phyloP scores from a whole-genome alignment of 2,329 filamentous ascomycete species.

The Rhynchosporium agropyri region DNA sequence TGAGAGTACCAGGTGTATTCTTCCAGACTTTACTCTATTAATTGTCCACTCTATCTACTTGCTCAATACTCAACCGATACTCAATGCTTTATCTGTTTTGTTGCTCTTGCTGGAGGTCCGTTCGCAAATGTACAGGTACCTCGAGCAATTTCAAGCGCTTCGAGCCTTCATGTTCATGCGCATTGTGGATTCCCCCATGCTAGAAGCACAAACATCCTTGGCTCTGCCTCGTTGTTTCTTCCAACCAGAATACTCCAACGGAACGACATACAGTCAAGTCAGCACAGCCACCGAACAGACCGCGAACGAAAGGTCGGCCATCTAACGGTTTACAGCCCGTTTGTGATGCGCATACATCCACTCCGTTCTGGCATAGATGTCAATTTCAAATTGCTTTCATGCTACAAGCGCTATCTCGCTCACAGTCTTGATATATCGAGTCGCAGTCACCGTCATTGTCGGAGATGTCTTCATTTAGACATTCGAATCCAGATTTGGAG shows the following conservation, averaged over 20 bases:
- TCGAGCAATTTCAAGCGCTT: conserved; percentile 16
- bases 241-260: conserved; percentile 11
- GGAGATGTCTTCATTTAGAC: conserved; percentile 6
- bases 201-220: background rate
- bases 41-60: background rate
- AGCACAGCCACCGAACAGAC: conserved; percentile 12
- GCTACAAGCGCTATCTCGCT: conserved; percentile 2
- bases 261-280: conserved; percentile 11
- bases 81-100: conserved; percentile 3
- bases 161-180: conserved; percentile 1
- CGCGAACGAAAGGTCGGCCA: background rate
- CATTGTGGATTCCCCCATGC: conserved; percentile 10
- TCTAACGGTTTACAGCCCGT: conserved; percentile 1
- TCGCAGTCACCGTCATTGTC: conserved; percentile 1
- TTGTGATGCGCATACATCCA: conserved; percentile 13
- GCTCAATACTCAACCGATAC: background rate
- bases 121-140: conserved; percentile 20
- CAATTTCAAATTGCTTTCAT: background rate
- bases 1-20: conserved; percentile 1
- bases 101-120: conserved; percentile 12
- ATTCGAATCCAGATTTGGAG: conserved; percentile 10
- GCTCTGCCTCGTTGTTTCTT: conserved; percentile 13
- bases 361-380: conserved; percentile 1
- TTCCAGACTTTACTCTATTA: background rate
- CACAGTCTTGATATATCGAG: background rate